Evolutionary conservation across 108 stramenopile genomes (phyloP).

Genomic region (Skeletonema tropicum): DNA sequence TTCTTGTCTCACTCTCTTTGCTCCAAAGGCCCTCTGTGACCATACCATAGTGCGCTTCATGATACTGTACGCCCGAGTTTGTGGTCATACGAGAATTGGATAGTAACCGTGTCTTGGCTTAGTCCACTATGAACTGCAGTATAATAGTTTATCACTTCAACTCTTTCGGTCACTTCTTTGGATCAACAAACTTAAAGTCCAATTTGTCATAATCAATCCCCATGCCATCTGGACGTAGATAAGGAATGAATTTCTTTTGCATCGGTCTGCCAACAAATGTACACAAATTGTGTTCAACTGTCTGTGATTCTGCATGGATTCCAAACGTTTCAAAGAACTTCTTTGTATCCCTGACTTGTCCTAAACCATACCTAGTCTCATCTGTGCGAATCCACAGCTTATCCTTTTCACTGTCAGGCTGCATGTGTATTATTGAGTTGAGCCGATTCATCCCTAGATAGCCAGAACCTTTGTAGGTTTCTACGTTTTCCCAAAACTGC

Average conservation of each 20-base stretch:
- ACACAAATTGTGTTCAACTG: constrained; percentile 81
- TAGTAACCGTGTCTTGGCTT: too few relatives aligned
- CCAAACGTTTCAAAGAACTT: constrained; percentile 83
- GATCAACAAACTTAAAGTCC: constrained; percentile 55
- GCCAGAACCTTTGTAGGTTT: constrained; percentile 64
- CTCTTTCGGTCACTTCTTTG: neutral
- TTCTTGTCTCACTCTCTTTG: too few relatives aligned
- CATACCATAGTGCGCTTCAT: too few relatives aligned
- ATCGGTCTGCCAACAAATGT: constrained; percentile 86
- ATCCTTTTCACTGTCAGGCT: constrained; percentile 36
- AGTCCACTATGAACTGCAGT: neutral
- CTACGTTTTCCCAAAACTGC: constrained; percentile 77
- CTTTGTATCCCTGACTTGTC: constrained; percentile 70
- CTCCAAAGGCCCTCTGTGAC: too few relatives aligned
- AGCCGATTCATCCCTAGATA: constrained; percentile 77
- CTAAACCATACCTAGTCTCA: constrained; percentile 76
- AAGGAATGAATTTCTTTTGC: constrained; percentile 69
- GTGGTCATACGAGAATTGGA: too few relatives aligned
- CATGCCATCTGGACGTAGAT: constrained; percentile 70
- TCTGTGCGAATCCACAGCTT: constrained; percentile 56
- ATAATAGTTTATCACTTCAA: neutral
- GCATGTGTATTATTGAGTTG: constrained; percentile 87
- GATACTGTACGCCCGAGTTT: too few relatives aligned
- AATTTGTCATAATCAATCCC: constrained; percentile 77
- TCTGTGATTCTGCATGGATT: constrained; percentile 79